These are phyloP conservation scores for Neurospora sp. DNA, from an alignment of 495 filamentous ascomycete genomes.

Conservation along the genomic window DNA sequence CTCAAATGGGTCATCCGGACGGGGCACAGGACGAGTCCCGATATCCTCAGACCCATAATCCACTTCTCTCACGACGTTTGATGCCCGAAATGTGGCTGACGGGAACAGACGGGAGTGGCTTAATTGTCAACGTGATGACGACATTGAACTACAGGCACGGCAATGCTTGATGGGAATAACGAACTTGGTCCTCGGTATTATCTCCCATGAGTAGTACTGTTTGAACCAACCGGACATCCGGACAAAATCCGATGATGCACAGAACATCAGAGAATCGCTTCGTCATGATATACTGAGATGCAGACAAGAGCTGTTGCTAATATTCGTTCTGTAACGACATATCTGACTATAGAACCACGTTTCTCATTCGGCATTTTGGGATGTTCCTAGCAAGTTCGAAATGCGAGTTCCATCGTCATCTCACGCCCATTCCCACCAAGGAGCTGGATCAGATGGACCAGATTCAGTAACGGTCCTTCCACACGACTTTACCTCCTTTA, in stretches of 20 bases:
- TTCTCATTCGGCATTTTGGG: neutral
- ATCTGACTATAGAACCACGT: neutral
- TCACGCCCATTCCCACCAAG: neutral
- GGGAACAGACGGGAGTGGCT: neutral
- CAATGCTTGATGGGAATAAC: neutral
- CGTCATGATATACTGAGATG: neutral
- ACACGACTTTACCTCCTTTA: neutral
- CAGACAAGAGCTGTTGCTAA: neutral
- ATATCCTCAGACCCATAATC: neutral
- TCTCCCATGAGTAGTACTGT: neutral
- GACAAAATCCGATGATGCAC: neutral
- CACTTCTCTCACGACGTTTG: neutral
- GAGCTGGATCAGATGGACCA: neutral
- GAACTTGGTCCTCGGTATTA: neutral
- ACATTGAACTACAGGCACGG: neutral
- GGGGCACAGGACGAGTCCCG: neutral
- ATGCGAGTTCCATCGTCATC: neutral
- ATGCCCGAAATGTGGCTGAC: neutral
- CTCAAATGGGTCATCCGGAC: neutral
- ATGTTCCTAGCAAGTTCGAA: neutral
- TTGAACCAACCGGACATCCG: neutral
- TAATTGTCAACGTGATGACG: neutral
- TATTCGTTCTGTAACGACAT: neutral
- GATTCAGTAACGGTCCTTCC: neutral
- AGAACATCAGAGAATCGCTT: neutral